phyloP scores from a whole-genome alignment of 1,139 yeast species.

The Arxiozyma telluris region DNA sequence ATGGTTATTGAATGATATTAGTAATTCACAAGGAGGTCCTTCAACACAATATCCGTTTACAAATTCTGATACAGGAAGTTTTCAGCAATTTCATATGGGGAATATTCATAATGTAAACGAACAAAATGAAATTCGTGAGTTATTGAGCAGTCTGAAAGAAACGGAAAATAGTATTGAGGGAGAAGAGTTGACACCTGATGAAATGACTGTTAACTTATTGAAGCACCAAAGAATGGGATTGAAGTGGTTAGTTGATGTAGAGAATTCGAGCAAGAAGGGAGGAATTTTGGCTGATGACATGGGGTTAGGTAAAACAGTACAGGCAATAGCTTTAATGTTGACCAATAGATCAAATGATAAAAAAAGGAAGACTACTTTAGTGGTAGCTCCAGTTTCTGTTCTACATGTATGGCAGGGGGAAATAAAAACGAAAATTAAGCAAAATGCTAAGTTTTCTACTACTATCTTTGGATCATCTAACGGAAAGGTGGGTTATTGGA shows the following conservation, averaged over 20 bases:
- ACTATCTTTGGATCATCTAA: conserved; percentile 53
- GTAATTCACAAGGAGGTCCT: not conserved
- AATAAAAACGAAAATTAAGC: conserved; percentile 50
- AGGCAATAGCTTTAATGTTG: conserved; percentile 61
- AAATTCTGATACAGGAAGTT: not conserved
- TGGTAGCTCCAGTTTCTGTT: conserved; percentile 80
- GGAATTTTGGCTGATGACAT: conserved; percentile 88
- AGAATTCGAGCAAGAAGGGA: conserved; percentile 52
- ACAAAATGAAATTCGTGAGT: conserved; percentile 41
- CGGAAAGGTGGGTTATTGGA: conserved; percentile 37
- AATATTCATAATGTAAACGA: conserved; percentile 34
- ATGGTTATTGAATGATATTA: not conserved
- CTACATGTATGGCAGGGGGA: conserved; percentile 81
- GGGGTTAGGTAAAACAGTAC: conserved; percentile 92
- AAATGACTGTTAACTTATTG: conserved; percentile 53
- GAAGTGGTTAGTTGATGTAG: conserved; percentile 69
- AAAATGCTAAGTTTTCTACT: conserved; percentile 38
- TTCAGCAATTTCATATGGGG: conserved; percentile 15
- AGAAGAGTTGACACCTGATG: conserved; percentile 61
- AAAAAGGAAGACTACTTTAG: conserved; percentile 48
- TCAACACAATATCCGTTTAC: not conserved
- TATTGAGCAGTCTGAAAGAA: conserved; percentile 59
- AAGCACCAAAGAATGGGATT: conserved; percentile 85
- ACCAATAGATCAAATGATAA: conserved; percentile 39
- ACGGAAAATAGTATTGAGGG: conserved; percentile 46